Evolutionary conservation across 2,329 filamentous ascomycete species (phyloP).

Genomic region (Fusarium redolens): DNA sequence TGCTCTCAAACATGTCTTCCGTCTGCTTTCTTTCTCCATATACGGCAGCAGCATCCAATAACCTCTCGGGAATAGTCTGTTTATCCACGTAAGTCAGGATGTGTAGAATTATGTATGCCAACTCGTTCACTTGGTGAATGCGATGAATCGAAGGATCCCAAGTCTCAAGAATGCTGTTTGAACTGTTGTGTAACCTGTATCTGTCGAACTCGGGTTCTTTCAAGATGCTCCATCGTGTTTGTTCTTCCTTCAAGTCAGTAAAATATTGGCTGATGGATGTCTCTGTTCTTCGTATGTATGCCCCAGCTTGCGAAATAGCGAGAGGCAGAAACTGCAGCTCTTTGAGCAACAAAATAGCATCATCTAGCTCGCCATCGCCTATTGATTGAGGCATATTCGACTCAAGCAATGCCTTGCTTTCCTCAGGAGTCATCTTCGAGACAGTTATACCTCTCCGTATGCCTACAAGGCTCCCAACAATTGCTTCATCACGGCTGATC

Average conservation of each 20-base stretch:
- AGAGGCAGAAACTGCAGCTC: constrained; percentile 47
- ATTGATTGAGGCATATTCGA: neutral
- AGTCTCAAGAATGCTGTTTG: constrained; percentile 50
- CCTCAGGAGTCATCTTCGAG: constrained; percentile 27
- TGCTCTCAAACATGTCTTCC: neutral
- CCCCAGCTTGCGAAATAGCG: constrained; percentile 48
- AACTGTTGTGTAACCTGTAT: constrained; percentile 42
- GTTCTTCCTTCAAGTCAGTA: constrained; percentile 37
- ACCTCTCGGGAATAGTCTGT: constrained; percentile 45
- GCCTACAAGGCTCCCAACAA: constrained; percentile 44
- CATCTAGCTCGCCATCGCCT: constrained; percentile 1
- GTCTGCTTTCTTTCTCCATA: neutral
- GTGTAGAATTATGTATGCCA: constrained; percentile 46
- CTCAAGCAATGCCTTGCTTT: constrained; percentile 28
- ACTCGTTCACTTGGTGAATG: constrained; percentile 44
- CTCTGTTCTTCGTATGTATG: constrained; percentile 47
- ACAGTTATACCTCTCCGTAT: constrained; percentile 38
- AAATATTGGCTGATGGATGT: constrained; percentile 42
- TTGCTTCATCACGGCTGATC: constrained; percentile 48
- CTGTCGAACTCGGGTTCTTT: constrained; percentile 41
- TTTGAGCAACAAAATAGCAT: constrained; percentile 22
- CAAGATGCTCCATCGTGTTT: constrained; percentile 39
- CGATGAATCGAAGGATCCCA: constrained; percentile 50
- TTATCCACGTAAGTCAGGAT: constrained; percentile 49
- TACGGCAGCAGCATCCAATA: constrained; percentile 37